Evolutionary conservation across 768 basidiomycete species (phyloP).

Genomic region (Rhodotorula paludigena): DNA sequence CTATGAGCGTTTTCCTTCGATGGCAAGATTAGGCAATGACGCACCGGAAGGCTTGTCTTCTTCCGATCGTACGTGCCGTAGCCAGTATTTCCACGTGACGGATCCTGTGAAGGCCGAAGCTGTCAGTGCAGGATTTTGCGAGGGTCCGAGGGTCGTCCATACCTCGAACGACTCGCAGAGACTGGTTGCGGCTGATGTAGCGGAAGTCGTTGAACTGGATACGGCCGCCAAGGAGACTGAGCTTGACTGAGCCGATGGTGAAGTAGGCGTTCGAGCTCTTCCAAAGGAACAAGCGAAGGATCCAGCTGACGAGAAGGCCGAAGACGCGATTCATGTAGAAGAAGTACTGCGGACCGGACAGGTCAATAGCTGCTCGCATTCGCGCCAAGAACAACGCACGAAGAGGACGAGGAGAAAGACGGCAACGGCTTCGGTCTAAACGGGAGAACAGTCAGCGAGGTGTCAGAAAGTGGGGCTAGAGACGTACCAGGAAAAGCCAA

Average conservation of each 20-base stretch:
- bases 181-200: constrained; percentile 90
- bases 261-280: constrained; percentile 76
- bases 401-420: constrained; percentile 21
- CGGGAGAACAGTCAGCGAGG: not conserved
- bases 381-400: not conserved
- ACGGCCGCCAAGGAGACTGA: constrained; percentile 79
- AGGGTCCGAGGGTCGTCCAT: not conserved
- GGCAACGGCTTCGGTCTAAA: constrained; percentile 4
- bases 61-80: constrained; percentile 53
- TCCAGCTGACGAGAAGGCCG: constrained; percentile 61
- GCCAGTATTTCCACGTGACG: constrained; percentile 92
- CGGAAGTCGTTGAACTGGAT: constrained; percentile 79
- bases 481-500: constrained; percentile 26
- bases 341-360: constrained; percentile 51
- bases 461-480: too few relatives aligned
- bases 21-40: not conserved
- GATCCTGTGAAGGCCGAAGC: constrained; percentile 56
- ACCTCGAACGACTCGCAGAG: constrained; percentile 60
- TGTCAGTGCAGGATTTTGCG: not conserved
- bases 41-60: constrained; percentile 13
- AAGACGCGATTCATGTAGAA: constrained; percentile 90
- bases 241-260: constrained; percentile 82
- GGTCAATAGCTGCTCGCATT: not conserved
- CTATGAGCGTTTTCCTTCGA: constrained; percentile 42
- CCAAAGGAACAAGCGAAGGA: constrained; percentile 72